Evolutionary conservation across 495 filamentous ascomycete species (phyloP), one percentile per base, ranked within the genome.

Genomic region (Penicillium tannophilum): DNA sequence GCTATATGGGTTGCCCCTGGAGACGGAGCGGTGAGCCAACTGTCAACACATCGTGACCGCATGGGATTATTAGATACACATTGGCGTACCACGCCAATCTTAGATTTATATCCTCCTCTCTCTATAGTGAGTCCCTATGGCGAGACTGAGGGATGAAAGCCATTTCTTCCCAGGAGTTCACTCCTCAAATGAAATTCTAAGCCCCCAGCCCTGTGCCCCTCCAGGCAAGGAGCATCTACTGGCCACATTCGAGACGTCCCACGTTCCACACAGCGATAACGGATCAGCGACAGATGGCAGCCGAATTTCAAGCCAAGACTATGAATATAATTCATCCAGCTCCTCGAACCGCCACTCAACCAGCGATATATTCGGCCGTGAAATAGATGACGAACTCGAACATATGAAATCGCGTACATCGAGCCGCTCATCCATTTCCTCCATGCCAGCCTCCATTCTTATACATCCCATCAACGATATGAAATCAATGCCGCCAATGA

Each of bases 401-500:
- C 66, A 61, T 0, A 33, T 69, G 31, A 70, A 72, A 26, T 77
- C 75, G 1, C 58, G 76, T 48, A 61, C 71, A 24, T 78, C 76
- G 6, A 81, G 76, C 56, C 73, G 71, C 35, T 79, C 78, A 11
- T 81, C 78, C 1, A 54, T 78, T 14, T 79, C 76, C 5, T 79
- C 78, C 0, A 57, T 76, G 9, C 76, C 78, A 4, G 69, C 65
- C 16, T 79, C 76, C 4, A 71, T 76, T 7, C 60, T 77, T 10
- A 61, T 71, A 4, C 71, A 75, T 42, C 59, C 71, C 4, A 55
- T 67, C 24, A 63, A 72, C 23, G 39, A 59, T 10, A 57, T 58
- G 33, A 71, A 72, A 24, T 52, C 63, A 17, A 58, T 62, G 23
- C 20, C 41, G 19, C 23, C 59, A 1, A 67, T 51, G 49, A 59